Evolutionary conservation across 305 asterid species (phyloP).

Genomic region (Solanum hybrid): DNA sequence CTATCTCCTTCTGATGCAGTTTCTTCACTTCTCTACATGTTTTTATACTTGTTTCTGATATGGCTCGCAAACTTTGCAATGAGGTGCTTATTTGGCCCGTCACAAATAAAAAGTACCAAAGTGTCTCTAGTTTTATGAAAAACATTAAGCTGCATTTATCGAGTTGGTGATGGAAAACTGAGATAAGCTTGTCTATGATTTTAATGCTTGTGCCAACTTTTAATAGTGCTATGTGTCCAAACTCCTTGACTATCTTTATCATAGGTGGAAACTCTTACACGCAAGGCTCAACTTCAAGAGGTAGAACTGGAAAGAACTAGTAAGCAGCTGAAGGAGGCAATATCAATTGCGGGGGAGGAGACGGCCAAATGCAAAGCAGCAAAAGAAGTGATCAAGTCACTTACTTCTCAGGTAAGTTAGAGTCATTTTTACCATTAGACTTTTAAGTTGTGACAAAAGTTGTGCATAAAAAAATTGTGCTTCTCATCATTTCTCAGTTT

Average conservation of each 20-base stretch:
- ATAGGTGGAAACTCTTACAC: constrained; percentile 68
- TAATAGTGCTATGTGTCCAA: neutral
- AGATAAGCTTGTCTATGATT: neutral
- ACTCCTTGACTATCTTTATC: constrained; percentile 13
- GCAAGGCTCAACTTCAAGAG: constrained; percentile 72
- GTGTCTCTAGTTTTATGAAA: neutral
- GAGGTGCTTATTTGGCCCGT: neutral
- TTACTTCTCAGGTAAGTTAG: constrained; percentile 70
- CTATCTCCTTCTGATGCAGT: constrained; percentile 5
- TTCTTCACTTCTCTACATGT: neutral
- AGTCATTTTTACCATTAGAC: neutral
- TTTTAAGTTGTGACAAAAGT: neutral
- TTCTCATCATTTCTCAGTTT: neutral
- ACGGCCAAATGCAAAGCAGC: constrained; percentile 80
- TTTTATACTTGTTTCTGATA: neutral
- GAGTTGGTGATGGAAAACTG: neutral
- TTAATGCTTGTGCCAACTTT: neutral
- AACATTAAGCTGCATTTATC: neutral
- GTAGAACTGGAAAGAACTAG: constrained; percentile 69
- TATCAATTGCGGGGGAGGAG: constrained; percentile 75
- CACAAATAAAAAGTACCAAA: neutral
- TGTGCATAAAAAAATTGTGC: neutral
- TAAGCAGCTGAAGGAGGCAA: constrained; percentile 80
- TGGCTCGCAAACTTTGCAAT: neutral
- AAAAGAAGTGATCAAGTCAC: constrained; percentile 88